Base-by-base conservation (phyloP, 73 alveolate genomes). In the Blepharisma japonicum region DNA sequence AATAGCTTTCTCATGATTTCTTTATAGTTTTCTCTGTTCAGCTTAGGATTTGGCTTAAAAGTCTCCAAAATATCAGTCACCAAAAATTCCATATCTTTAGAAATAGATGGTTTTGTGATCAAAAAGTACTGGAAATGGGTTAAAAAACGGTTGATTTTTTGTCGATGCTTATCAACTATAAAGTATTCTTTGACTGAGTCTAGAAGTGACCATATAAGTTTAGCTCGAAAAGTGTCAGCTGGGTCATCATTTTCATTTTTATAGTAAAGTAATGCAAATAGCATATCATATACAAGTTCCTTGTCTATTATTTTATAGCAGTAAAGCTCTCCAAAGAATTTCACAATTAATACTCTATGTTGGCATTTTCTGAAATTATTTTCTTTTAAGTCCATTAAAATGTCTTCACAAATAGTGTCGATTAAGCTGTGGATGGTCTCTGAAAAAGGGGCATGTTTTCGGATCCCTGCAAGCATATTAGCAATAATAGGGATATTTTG, bases 41-140 rank as follows among this genome's bases (percentile, higher is more conserved):
- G 42, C 3, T 32, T 32, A 2, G 14, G 14, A 9, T 61, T n/a
- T 2, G 38, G 11, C 46, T 39, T 61, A 25, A 61, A 61, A 8
- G 47, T 61, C 23, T 61, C 74, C 14, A 61, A 39, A 61, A 61
- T n/a, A 39, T 61, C 74, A n/a, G 23, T 61, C 39, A 61, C 74
- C 14, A 61, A 25, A 25, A 61, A 61, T 61, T 61, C 74, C 39
- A 61, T n/a, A 2, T 61, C 74, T 8, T 14, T 61, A 18, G 74
- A 2, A 25, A 61, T 61, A n/a, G n/a, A n/a, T 61, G 74, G 74
- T 25, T 61, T 61, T 14, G 49, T 20, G 11, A 18, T n/a, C 18
- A 61, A 14, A 25, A 20, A 61, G 47, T 39, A 8, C 14, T 25
- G 38, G 74, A 61, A 61, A 9, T 61, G 47, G 11, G 39, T 61